Conservation (phyloP, 345 rosid species). For the Citrus mangshanensis region DNA sequence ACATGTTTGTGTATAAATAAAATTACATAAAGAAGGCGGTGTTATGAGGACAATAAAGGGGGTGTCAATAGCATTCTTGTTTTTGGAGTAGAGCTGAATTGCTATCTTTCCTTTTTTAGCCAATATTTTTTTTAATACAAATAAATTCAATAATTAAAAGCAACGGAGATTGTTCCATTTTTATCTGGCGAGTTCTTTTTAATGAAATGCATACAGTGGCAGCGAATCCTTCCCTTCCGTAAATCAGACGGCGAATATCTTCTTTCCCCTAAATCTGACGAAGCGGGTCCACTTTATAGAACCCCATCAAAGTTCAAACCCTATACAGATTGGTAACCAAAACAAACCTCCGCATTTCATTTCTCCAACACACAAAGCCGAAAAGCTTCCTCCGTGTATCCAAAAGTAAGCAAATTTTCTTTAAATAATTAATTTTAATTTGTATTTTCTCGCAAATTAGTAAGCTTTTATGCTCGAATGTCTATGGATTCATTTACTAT, state of each 20-base stretch:
- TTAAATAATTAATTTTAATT: no score
- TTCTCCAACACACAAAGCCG: neutral
- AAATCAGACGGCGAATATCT: neutral
- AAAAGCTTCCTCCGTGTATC: neutral
- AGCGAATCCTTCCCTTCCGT: neutral
- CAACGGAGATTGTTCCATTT: no score
- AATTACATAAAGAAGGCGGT: no score
- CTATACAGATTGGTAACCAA: neutral
- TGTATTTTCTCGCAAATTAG: neutral
- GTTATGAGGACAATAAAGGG: no score
- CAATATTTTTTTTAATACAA: no score
- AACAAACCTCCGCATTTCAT: neutral
- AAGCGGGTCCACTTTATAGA: neutral
- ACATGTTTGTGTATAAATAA: no score
- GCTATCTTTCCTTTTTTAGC: no score
- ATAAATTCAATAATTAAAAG: no score
- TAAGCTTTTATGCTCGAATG: neutral
- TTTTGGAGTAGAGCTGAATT: no score
- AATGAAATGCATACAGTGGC: no score
- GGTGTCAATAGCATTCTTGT: no score
- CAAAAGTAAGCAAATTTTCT: conserved; percentile 5
- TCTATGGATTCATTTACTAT: neutral
- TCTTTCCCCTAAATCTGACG: neutral
- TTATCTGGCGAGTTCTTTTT: no score
- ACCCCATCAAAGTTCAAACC: neutral